A percentile compares a stretch with the other conserved stretches of the same genome.
phyloP scores from a whole-genome alignment of 129 eudicot species.

The Centaurea solstitialis region DNA sequence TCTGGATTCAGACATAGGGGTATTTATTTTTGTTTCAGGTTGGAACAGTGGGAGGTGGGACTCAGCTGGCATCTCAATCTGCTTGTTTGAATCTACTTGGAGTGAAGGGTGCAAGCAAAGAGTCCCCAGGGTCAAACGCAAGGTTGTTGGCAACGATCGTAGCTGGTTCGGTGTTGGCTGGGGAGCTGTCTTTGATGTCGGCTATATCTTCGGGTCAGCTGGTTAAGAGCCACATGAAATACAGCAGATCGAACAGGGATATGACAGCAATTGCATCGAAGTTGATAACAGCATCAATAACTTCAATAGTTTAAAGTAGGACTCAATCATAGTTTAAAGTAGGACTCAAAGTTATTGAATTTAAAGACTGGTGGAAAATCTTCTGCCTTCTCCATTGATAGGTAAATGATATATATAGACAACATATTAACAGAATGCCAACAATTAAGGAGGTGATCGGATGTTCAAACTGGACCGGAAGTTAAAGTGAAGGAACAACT shows the following conservation, averaged over 20 bases:
- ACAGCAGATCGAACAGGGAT: conserved; percentile 66
- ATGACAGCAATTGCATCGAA: conserved; percentile 44
- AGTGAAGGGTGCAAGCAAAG: conserved; percentile 63
- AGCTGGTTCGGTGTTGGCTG: conserved; percentile 74
- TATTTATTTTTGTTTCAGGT: conserved; percentile 30
- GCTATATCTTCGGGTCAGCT: conserved; percentile 77
- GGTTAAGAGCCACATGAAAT: conserved; percentile 77
- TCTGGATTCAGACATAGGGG: not conserved
- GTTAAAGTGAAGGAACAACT: too few species aligned
- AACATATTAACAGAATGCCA: too few species aligned
- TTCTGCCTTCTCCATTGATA: too few species aligned
- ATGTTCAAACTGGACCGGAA: too few species aligned
- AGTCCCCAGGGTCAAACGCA: conserved; percentile 68
- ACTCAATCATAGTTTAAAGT: too few species aligned
- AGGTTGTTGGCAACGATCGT: conserved; percentile 63
- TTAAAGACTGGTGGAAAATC: too few species aligned
- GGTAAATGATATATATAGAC: too few species aligned
- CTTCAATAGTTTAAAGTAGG: too few species aligned
- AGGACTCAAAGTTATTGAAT: too few species aligned
- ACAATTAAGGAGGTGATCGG: too few species aligned
- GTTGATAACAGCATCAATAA: conserved; percentile 15
- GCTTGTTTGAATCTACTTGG: conserved; percentile 75
- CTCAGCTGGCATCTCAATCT: conserved; percentile 70
- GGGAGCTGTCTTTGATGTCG: conserved; percentile 73
- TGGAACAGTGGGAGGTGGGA: conserved; percentile 79